Conservation (phyloP, 1,284 basidiomycete species). For the Inonotus hispidus region DNA sequence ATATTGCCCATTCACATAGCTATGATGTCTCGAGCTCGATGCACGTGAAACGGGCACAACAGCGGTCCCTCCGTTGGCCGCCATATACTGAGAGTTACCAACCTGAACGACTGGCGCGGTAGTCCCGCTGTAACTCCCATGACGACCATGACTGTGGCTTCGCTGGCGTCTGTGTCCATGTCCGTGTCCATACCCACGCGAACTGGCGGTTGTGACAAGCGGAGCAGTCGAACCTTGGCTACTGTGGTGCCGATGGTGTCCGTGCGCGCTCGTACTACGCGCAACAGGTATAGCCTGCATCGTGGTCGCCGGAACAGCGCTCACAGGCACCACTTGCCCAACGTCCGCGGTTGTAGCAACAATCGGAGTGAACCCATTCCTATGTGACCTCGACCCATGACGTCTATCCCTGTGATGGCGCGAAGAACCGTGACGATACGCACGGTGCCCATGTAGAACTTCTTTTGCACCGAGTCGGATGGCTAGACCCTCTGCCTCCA, state of each 20-base stretch:
- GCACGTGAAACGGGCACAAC: slow-evolving; percentile 1
- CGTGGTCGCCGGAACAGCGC: not conserved
- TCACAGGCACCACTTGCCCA: not conserved
- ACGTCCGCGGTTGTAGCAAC: not conserved
- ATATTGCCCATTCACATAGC: not conserved
- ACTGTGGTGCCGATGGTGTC: not conserved
- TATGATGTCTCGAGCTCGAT: not conserved
- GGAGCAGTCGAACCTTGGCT: slow-evolving; percentile 1
- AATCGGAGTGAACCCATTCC: not conserved
- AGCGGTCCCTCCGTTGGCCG: no score
- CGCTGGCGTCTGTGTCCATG: slow-evolving; percentile 2
- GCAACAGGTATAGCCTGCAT: not conserved
- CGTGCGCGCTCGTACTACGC: not conserved
- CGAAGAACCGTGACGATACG: not conserved
- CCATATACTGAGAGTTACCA: not conserved
- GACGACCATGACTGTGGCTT: not conserved
- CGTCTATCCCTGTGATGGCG: not conserved
- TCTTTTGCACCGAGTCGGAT: slow-evolving; percentile 14
- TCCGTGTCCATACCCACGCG: not conserved
- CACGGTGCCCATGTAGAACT: not conserved
- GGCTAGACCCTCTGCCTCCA: slow-evolving; percentile 14
- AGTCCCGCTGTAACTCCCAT: not conserved
- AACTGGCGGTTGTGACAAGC: not conserved
- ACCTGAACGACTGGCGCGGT: not conserved
- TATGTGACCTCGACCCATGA: not conserved